A percentile compares a stretch with the other conserved stretches of the same genome.
Evolutionary conservation across 2,329 filamentous ascomycete genomes (phyloP).

Genomic region (Macrophomina tecta): DNA sequence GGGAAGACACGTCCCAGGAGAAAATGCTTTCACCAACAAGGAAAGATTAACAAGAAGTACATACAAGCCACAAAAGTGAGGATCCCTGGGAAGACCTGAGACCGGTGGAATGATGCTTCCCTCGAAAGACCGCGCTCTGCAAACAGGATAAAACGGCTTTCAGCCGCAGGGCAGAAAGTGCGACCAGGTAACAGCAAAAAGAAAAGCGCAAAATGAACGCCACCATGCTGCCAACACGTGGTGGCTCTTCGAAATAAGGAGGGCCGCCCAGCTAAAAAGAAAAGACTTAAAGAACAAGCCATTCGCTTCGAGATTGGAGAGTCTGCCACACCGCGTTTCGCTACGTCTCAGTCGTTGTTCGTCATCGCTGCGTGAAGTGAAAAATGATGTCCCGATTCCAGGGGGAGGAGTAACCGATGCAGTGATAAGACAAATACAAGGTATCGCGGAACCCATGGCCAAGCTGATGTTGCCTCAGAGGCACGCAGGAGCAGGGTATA

Average conservation of each 20-base stretch:
- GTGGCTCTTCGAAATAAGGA: slow-evolving; percentile 10
- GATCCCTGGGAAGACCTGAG: no score
- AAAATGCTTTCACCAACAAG: no score
- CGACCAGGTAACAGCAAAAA: not conserved
- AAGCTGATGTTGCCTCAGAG: not conserved
- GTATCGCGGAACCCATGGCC: not conserved
- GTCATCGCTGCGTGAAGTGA: slow-evolving; percentile 17
- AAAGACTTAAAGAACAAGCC: not conserved
- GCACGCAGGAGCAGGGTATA: not conserved
- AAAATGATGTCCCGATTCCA: not conserved
- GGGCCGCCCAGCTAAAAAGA: slow-evolving; percentile 1
- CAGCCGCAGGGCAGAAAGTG: not conserved
- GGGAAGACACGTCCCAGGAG: not conserved
- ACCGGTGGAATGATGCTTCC: not conserved
- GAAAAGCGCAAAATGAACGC: slow-evolving; percentile 4
- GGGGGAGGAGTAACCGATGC: not conserved
- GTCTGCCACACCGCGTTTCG: slow-evolving; percentile 11
- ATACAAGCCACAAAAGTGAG: not conserved
- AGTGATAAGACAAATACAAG: slow-evolving; percentile 21
- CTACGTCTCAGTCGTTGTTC: slow-evolving; percentile 22
- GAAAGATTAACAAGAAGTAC: not conserved
- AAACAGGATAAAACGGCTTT: not conserved
- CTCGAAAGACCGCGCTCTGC: not conserved
- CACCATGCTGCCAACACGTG: slow-evolving; percentile 17
- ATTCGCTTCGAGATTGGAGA: not conserved